Evolutionary conservation across 108 stramenopile genomes (phyloP), one percentile per base, ranked within the genome.

Genomic region (Stephanodiscus minutulus): DNA sequence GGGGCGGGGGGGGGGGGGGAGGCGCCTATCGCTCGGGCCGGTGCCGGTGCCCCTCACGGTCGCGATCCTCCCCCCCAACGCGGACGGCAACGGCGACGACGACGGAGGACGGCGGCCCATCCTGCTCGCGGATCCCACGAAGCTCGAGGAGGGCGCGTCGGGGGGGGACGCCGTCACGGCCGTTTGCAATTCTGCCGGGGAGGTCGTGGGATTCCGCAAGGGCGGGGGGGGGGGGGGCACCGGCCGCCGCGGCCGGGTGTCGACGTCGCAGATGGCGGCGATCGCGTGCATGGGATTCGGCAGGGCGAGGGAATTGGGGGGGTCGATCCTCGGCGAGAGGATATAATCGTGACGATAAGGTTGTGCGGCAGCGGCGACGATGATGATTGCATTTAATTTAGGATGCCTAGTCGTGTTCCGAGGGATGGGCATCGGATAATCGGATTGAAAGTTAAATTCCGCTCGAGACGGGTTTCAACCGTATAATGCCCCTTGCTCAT

Each of bases 71-170:
- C 72, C 79, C 18, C 43, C 29, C 22, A 41, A 53, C 37, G 25
- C 53, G 21, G 49, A 44, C 3, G 17, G 11, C 18, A 55, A 15
- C 18, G 37, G 25, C 17, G 33, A 50, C 24, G 55, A 64, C 12
- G 66, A 61, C 33, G 21, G n/a, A 53, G 7, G 29, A 6, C 2
- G 25, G 2, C 4, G 27, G 5, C 59, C 31, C 1, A 53, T 74
- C 17, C 44, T 81, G 11, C 62, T 74, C 1, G 79, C 74, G 17
- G 79, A 81, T 60, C 79, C 79, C 11, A 81, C 79, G 22, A 29
- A 50, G 39, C 56, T 81, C 22, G 79, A 81, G 55, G 79, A 81
- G 50, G 79, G 74, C 25, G 67, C 74, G 20, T 57, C 73, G 0
- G 58, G 33, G 41, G 79, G 79, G 11, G 74, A 81, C 54, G 35